Evolutionary conservation across 225 moss, liverwort and hornwort species (phyloP), one percentile per base, ranked within the genome.

Genomic region (Marchantia paleacea): DNA sequence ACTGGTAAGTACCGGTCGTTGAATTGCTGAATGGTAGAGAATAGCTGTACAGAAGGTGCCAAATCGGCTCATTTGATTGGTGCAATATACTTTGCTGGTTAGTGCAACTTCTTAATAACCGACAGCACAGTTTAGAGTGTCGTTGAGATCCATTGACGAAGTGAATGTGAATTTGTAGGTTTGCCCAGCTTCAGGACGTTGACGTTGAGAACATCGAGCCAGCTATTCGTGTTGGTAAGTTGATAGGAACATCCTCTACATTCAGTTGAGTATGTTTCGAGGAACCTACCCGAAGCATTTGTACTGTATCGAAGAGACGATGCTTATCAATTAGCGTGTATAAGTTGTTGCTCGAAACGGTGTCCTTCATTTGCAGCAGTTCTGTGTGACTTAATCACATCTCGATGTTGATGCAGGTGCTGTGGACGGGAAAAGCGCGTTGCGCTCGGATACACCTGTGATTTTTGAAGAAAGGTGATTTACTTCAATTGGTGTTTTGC

Each of bases 111-210:
- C 20, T 5, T 16, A 48, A 12, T 19, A 12, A 3, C 57, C 14
- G 19, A 57, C 9, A 70, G 69, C 0, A 19, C 20, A 47, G 6
- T 70, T 10, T 28, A 29, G 39, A 39, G 39, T 39, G 39, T 39
- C 39, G 39, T 39, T 0, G 7, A 8, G 15, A 15, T 14, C 52
- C 74, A 28, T 28, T 74, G 55, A 55, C 13, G 5, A 14, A 6
- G 53, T 29, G 74, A 4, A 25, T 8, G 8, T 58, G 31, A 11
- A 9, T 9, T 12, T 80, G 39, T 47, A 95, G 97, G 97, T 97
- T 97, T 87, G 88, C 93, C 51, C 95, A 97, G 83, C 81, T 97
- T 68, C 95, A 97, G 78, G 93, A 97, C 81, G 85, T 92, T 60
- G 90, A 97, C 72, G 72, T 97, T 81, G 81, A 81, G 78, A 82